Conservation (phyloP, 1,284 basidiomycete species). For the Tilletiopsis washingtonensis region DNA sequence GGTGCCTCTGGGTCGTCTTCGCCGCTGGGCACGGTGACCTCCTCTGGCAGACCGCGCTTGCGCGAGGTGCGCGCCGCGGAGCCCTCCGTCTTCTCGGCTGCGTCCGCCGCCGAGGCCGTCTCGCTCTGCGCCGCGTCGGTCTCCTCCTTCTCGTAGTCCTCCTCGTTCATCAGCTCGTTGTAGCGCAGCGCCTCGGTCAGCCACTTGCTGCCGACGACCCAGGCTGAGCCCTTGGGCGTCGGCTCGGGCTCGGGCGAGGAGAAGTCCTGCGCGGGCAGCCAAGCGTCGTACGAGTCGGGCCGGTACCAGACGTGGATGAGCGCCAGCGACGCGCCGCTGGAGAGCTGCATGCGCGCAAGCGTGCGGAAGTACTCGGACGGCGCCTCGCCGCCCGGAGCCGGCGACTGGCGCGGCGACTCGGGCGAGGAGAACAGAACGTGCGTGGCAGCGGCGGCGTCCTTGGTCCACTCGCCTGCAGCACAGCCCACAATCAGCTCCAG, state of each 20-base stretch:
- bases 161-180: slow-evolving; percentile 47
- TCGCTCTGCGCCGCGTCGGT: slow-evolving; percentile 1
- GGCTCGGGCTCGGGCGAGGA: slow-evolving; percentile 43
- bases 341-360: slow-evolving; percentile 19
- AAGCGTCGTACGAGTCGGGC: slow-evolving; percentile 48
- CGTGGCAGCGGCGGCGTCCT: slow-evolving; percentile 23
- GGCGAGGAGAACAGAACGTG: slow-evolving; percentile 33
- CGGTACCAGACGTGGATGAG: slow-evolving; percentile 48
- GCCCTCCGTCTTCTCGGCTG: background rate
- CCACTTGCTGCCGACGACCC: slow-evolving; percentile 39
- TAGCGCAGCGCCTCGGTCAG: slow-evolving; percentile 37
- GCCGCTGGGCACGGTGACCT: slow-evolving; percentile 18
- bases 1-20: slow-evolving; percentile 15
- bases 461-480: slow-evolving; percentile 32
- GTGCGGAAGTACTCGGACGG: slow-evolving; percentile 43
- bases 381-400: slow-evolving; percentile 14
- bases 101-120: slow-evolving; percentile 2
- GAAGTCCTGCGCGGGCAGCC: slow-evolving; percentile 45
- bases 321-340: slow-evolving; percentile 23
- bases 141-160: slow-evolving; percentile 42
- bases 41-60: slow-evolving; percentile 43
- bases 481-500: too few relatives aligned
- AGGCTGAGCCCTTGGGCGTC: slow-evolving; percentile 10
- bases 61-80: slow-evolving; percentile 1
- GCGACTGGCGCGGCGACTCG: slow-evolving; percentile 11